Evolutionary conservation across 2,329 filamentous ascomycete genomes (phyloP), one percentile per base, ranked within the genome.

Genomic region (Emmonsiellopsis sp.): DNA sequence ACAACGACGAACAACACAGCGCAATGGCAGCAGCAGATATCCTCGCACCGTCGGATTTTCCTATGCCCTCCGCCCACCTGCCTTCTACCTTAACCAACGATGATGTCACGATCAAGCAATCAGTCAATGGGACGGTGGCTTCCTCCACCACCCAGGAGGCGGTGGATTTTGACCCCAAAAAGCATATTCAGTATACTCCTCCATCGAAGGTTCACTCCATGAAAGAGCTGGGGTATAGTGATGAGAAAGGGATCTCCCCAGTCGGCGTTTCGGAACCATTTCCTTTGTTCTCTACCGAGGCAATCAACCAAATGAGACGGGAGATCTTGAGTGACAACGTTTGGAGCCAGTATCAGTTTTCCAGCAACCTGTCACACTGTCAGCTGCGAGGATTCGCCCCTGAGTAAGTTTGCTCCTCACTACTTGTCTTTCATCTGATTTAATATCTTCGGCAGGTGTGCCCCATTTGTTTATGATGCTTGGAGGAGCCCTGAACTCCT

Each of bases 191-290:
- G 26, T 83, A 76, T 65, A 70, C 75, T 51, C 64, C 74, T 11
- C 75, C 78, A 9, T 70, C 75, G 11, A 75, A 78, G 57, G 69
- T 80, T 44, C 68, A 80, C 59, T 79, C 73, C 15, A 86, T 86
- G 82, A 74, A 78, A 60, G 82, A 85, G 34, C 71, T 85, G 50
- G 81, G 79, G 1, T 78, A 79, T 41, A 63, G 73, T 2, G 73
- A 79, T 37, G 73, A 75, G 53, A 73, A 70, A 49, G 83, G 82
- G 4, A 74, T 86, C 30, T 86, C 84, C 1, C 76, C 76, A 1
- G 72, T 82, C 48, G 84, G 82, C 10, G 82, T 84, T 50, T 84
- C 82, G 0, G 79, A 85, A 54, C 82, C 83, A 0, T 86, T 86
- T 64, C 73, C 74, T 3, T 73, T 86, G 26, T 86, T 86, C 67